Conservation (phyloP, 2,329 filamentous ascomycete genomes). For the Domatiomyces globalis region DNA sequence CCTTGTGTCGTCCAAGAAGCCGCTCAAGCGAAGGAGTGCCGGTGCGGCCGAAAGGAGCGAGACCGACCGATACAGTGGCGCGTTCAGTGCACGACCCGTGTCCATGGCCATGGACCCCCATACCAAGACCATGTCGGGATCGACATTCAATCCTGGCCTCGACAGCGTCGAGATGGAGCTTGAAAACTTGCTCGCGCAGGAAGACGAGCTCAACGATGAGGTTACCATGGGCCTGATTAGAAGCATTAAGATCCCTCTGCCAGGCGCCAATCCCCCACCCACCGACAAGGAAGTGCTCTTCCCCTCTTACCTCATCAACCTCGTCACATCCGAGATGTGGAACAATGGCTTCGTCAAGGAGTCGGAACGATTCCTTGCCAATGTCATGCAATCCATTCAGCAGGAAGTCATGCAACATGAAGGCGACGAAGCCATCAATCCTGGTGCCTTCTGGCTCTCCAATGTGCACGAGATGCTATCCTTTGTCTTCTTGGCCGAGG, state of each 20-base stretch:
- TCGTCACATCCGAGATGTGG: conserved; percentile 99
- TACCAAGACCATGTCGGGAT: conserved; percentile 58
- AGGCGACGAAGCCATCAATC: conserved; percentile 91
- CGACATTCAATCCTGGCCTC: conserved; percentile 62
- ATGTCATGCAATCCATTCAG: conserved; percentile 99
- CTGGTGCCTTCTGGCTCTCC: conserved; percentile 94
- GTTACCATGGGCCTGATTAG: conserved; percentile 91
- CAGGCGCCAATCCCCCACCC: conserved; percentile 71
- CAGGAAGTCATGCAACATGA: conserved; percentile 99
- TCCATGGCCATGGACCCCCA: conserved; percentile 75
- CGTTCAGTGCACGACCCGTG: conserved; percentile 87
- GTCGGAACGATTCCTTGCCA: conserved; percentile 94
- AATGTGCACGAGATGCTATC: conserved; percentile 99
- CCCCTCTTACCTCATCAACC: conserved; percentile 95
- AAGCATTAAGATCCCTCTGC: conserved; percentile 89
- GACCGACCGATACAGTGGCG: conserved; percentile 75
- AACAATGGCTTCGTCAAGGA: conserved; percentile 99
- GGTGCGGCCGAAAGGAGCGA: conserved; percentile 66
- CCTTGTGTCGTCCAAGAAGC: conserved; percentile 90
- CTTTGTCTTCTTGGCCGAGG: conserved; percentile 95
- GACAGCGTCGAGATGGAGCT: conserved; percentile 94
- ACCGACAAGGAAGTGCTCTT: conserved; percentile 98
- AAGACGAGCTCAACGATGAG: conserved; percentile 92
- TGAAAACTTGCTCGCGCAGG: conserved; percentile 82
- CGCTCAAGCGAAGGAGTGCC: conserved; percentile 73